A percentile compares a stretch with the other conserved stretches of the same genome.
Conservation (phyloP, 306 rosid species). For the Cucumis melo region DNA sequence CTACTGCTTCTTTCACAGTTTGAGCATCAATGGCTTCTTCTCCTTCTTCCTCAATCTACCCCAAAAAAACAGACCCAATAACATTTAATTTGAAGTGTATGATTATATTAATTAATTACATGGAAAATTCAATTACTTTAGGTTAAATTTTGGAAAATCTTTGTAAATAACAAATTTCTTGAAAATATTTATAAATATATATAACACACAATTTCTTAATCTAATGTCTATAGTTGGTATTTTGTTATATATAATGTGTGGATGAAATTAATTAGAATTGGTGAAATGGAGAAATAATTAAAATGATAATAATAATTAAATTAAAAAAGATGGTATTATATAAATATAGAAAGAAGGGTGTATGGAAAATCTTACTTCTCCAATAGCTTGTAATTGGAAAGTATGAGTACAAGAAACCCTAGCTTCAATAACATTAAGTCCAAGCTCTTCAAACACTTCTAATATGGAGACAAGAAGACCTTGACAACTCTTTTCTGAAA, state of each 20-base stretch:
- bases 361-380: slow-evolving; percentile 45
- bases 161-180: too few relatives aligned
- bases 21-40: slow-evolving; percentile 30
- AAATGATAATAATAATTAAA: background rate
- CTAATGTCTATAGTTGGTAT: too few relatives aligned
- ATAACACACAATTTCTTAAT: too few relatives aligned
- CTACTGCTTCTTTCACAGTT: slow-evolving; percentile 33
- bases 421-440: slow-evolving; percentile 81
- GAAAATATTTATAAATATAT: too few relatives aligned
- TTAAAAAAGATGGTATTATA: background rate
- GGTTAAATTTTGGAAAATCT: background rate
- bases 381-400: slow-evolving; percentile 76
- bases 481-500: slow-evolving; percentile 49
- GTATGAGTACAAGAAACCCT: slow-evolving; percentile 93
- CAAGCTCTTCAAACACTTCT: slow-evolving; percentile 78
- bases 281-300: too few relatives aligned
- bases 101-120: too few relatives aligned
- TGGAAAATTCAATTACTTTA: background rate
- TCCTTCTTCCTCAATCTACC: slow-evolving; percentile 32
- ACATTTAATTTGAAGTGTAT: too few relatives aligned
- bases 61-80: too few relatives aligned
- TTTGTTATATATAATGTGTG: too few relatives aligned
- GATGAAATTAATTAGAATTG: background rate
- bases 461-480: slow-evolving; percentile 78
- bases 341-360: background rate